A percentile compares a stretch with the other conserved stretches of the same genome.
These are phyloP conservation scores for Cercophora sp. DNA, from an alignment of 495 filamentous ascomycete species.

Conservation along the genomic window DNA sequence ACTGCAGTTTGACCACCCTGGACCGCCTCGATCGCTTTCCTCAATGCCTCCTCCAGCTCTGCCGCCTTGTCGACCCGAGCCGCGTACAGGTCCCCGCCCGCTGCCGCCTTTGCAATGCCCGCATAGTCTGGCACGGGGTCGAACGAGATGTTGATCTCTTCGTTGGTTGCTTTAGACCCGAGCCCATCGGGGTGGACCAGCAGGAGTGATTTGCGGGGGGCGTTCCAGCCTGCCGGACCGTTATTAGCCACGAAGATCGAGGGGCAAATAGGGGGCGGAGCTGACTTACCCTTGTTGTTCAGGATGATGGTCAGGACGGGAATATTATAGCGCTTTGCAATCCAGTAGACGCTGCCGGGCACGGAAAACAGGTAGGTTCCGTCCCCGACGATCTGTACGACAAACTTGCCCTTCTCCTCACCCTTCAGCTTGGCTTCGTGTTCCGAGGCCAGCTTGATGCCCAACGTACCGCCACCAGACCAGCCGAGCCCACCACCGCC, in stretches of 20 bases:
- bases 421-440: constrained; percentile 55
- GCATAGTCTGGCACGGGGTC: constrained; percentile 82
- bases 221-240: constrained; percentile 79
- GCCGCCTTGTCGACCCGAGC: constrained; percentile 57
- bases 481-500: constrained; percentile 91
- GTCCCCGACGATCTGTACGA: constrained; percentile 90
- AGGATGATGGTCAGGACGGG: constrained; percentile 87
- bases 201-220: constrained; percentile 68
- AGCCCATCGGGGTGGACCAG: constrained; percentile 82
- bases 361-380: constrained; percentile 88
- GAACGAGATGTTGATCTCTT: constrained; percentile 88
- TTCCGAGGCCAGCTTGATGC: constrained; percentile 82
- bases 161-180: constrained; percentile 71
- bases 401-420: constrained; percentile 73
- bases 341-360: constrained; percentile 91
- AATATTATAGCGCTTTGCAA: constrained; percentile 77
- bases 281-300: constrained; percentile 74
- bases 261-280: neutral
- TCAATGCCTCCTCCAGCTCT: constrained; percentile 58
- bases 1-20: constrained; percentile 65
- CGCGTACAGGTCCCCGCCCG: constrained; percentile 68
- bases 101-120: constrained; percentile 86
- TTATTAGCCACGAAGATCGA: constrained; percentile 8
- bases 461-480: constrained; percentile 86
- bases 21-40: constrained; percentile 65